Percentiles rank a stretch among this genome's conserved stretches.
phyloP scores from a whole-genome alignment of 352 stramenopile species.

The Achlya hypogyna region DNA sequence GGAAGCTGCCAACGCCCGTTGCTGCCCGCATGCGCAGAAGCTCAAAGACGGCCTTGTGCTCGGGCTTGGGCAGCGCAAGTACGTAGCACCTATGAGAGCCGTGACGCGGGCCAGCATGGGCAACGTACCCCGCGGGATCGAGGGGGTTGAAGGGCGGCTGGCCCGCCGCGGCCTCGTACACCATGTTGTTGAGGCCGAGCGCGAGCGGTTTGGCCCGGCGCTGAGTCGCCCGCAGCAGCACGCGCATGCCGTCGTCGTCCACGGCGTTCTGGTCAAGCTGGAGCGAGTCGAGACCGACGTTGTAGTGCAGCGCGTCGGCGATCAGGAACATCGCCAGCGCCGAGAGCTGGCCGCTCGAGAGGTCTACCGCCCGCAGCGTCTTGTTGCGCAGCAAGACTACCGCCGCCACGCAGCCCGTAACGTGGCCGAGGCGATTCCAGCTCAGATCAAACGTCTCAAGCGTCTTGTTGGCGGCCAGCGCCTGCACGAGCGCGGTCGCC shows the following conservation, averaged over 20 bases:
- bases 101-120: not conserved
- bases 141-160: not conserved
- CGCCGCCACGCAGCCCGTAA: constrained; percentile 1
- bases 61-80: not conserved
- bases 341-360: constrained; percentile 8
- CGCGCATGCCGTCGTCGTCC: not conserved
- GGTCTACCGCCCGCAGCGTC: not conserved
- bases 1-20: not conserved
- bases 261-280: constrained; percentile 8
- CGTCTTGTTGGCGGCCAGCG: constrained; percentile 5
- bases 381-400: not conserved
- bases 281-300: not conserved
- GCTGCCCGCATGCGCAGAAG: not conserved
- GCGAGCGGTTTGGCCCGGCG: not conserved
- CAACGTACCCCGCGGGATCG: constrained; percentile 4
- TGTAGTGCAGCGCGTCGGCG: constrained; percentile 12
- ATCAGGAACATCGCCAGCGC: not conserved
- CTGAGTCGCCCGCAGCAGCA: not conserved
- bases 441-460: constrained; percentile 13
- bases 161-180: not conserved
- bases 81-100: constrained; percentile 16
- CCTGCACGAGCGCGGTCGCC: not conserved
- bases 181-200: constrained; percentile 9
- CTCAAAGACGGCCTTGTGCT: constrained; percentile 4
- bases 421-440: constrained; percentile 19